Evolutionary conservation across 163 green algal genomes (phyloP).

Genomic region (Botryococcus braunii): DNA sequence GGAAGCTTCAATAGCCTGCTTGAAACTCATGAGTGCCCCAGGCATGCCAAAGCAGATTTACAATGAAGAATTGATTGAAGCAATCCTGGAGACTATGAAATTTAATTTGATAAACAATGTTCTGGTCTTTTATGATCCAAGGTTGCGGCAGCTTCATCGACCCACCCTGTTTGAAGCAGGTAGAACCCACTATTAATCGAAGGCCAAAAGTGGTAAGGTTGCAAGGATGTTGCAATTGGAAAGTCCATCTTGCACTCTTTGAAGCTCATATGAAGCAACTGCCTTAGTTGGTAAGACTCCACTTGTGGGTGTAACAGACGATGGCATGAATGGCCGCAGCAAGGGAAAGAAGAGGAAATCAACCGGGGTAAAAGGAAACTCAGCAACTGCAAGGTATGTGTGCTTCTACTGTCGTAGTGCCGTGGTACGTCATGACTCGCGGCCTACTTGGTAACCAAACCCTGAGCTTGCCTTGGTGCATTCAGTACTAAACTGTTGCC

Average conservation of each 20-base stretch:
- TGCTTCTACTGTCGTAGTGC: constrained; percentile 1
- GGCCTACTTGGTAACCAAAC: neutral
- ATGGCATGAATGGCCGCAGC: too few species aligned
- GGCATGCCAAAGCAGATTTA: constrained; percentile 21
- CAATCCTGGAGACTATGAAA: constrained; percentile 16
- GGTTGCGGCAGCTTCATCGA: constrained; percentile 10
- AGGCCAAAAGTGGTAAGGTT: too few species aligned
- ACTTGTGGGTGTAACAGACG: too few species aligned
- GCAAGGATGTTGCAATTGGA: too few species aligned
- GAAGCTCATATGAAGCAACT: too few species aligned
- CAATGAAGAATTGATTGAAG: constrained; percentile 24
- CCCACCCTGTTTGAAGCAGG: constrained; percentile 2
- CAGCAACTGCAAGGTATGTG: too few species aligned
- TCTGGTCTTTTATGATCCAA: constrained; percentile 17
- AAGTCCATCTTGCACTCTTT: too few species aligned
- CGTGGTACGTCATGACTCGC: neutral
- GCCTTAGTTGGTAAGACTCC: too few species aligned
- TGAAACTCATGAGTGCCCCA: constrained; percentile 14
- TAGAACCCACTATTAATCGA: too few species aligned
- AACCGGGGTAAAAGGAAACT: too few species aligned
- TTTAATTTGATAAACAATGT: constrained; percentile 26
- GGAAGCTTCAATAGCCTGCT: constrained; percentile 13
- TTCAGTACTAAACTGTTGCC: constrained; percentile 1
- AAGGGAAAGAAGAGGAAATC: too few species aligned
- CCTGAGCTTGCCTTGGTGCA: neutral